phyloP scores from a whole-genome alignment of 345 rosid genomes.

The Sisymbrium irio region DNA sequence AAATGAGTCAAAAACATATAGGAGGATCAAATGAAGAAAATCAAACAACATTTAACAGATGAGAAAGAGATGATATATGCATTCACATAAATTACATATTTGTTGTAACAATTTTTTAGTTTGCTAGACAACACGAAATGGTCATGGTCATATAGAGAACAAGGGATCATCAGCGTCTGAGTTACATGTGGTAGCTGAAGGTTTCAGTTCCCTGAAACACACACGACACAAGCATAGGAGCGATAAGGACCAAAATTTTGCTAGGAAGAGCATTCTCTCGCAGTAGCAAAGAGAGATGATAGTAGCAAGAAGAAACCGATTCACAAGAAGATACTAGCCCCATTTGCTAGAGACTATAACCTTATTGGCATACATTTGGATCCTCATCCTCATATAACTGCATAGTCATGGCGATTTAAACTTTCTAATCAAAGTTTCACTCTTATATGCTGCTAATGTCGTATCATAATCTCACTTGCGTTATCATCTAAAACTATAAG shows the following conservation, averaged over 20 bases:
- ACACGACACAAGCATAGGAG: too few species aligned
- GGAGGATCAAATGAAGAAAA: background rate
- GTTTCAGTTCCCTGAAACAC: too few species aligned
- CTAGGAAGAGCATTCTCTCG: too few species aligned
- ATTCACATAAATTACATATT: background rate
- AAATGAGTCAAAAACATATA: too few species aligned
- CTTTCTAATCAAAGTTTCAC: background rate
- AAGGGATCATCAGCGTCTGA: too few species aligned
- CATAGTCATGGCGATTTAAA: conserved; percentile 1
- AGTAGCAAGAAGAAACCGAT: background rate
- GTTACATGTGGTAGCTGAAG: too few species aligned
- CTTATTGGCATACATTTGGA: background rate
- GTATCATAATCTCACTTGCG: background rate
- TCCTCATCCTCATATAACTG: background rate
- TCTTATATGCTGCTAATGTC: background rate
- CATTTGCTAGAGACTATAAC: background rate
- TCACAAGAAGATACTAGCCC: background rate
- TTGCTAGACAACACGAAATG: too few species aligned
- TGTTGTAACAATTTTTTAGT: background rate
- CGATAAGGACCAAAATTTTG: too few species aligned
- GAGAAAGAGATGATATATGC: background rate
- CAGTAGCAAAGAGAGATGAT: too few species aligned
- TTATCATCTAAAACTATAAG: background rate
- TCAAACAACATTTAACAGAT: background rate
- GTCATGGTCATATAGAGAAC: too few species aligned